These are phyloP conservation scores for Trichoderma simmonsii DNA, from an alignment of 2,329 filamentous ascomycete genomes.

Conservation along the genomic window DNA sequence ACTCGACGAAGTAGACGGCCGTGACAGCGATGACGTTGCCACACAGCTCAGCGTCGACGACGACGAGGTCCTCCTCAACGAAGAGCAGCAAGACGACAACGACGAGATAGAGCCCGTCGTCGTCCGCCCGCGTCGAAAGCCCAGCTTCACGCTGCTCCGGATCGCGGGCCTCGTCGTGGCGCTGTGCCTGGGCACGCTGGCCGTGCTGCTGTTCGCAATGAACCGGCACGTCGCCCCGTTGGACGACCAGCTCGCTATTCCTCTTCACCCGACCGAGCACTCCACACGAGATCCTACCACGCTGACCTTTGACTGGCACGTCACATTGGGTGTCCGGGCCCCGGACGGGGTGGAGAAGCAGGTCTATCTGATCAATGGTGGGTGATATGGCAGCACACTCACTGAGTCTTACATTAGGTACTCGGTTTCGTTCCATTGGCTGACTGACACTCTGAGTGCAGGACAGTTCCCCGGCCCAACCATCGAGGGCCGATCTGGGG, in stretches of 20 bases:
- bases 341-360: constrained; percentile 27
- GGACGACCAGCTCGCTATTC: constrained; percentile 21
- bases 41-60: constrained; percentile 2
- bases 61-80: neutral
- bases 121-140: neutral
- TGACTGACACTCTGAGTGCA: constrained; percentile 5
- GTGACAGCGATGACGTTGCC: neutral
- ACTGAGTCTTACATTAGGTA: neutral
- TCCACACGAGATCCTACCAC: constrained; percentile 18
- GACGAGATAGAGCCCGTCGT: neutral
- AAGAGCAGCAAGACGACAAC: neutral
- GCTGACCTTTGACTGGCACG: constrained; percentile 23
- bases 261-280: constrained; percentile 21
- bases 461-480: constrained; percentile 65
- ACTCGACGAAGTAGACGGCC: constrained; percentile 1
- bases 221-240: neutral
- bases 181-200: constrained; percentile 4
- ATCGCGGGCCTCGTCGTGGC: constrained; percentile 6
- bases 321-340: constrained; percentile 20
- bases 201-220: neutral
- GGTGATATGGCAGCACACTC: neutral
- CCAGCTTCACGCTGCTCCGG: neutral
- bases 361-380: constrained; percentile 28
- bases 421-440: neutral
- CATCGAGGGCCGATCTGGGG: constrained; percentile 67